Percentiles rank a stretch among this genome's conserved stretches.
Conservation (phyloP, 495 filamentous ascomycete species). For the Penicillium atrosanguineum region DNA sequence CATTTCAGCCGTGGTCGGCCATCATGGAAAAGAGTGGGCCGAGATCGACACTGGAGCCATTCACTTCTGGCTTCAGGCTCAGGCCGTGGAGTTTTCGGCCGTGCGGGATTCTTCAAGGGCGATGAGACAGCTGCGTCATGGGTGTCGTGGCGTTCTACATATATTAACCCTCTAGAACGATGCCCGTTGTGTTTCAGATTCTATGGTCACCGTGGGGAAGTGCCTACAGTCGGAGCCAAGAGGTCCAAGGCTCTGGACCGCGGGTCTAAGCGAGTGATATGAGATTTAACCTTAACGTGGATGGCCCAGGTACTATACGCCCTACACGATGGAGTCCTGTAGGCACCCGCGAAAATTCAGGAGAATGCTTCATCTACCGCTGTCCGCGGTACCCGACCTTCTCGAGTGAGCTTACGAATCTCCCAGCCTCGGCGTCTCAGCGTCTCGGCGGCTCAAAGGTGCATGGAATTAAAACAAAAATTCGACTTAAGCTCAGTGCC, state of each 20-base stretch:
- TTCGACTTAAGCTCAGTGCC: slow-evolving; percentile 11
- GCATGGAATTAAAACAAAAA: background rate
- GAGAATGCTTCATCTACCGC: background rate
- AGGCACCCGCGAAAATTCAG: background rate
- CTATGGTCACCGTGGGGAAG: slow-evolving; percentile 5
- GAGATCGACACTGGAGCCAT: slow-evolving; percentile 22
- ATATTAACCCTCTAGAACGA: slow-evolving; percentile 9
- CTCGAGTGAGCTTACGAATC: slow-evolving; percentile 1
- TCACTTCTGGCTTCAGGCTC: slow-evolving; percentile 10
- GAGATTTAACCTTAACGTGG: slow-evolving; percentile 3
- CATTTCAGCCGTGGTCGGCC: slow-evolving; percentile 13
- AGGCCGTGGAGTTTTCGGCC: background rate
- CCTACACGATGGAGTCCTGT: background rate
- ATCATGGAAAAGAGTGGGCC: slow-evolving; percentile 16
- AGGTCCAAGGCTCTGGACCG: background rate
- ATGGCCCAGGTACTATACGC: background rate
- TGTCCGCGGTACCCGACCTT: too few relatives aligned
- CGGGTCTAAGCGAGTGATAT: background rate
- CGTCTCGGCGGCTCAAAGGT: background rate
- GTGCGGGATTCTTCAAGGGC: background rate
- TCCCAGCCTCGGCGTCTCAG: background rate
- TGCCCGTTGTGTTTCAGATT: background rate
- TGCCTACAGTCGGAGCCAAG: background rate
- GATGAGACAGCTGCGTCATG: slow-evolving; percentile 22
- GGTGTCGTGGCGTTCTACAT: slow-evolving; percentile 17